Percentiles rank a stretch among this genome's conserved stretches.
phyloP scores from a whole-genome alignment of 2,329 filamentous ascomycete species.

The Talaromyces funiculosus region DNA sequence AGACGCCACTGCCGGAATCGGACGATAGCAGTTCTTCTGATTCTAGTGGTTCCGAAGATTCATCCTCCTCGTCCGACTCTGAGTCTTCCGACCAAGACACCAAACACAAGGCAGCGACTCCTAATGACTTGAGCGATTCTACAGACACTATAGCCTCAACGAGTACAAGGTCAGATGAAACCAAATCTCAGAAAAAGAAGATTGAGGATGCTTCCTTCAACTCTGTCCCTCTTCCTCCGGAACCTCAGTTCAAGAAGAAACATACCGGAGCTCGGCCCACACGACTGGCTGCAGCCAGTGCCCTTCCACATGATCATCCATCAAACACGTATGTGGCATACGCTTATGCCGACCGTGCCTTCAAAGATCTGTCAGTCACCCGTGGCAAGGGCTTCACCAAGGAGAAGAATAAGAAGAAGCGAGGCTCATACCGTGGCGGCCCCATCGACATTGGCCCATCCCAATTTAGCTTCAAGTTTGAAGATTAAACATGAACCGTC shows the following conservation, averaged over 20 bases:
- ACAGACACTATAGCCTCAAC: constrained; percentile 10
- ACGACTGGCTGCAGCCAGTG: constrained; percentile 71
- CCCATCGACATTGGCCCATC: constrained; percentile 74
- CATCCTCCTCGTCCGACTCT: constrained; percentile 17
- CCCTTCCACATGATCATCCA: constrained; percentile 61
- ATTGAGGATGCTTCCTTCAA: constrained; percentile 20
- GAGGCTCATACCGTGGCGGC: constrained; percentile 84
- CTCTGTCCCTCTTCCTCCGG: constrained; percentile 18
- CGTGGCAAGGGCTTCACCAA: constrained; percentile 97
- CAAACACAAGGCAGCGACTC: constrained; percentile 13
- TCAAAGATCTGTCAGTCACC: constrained; percentile 81
- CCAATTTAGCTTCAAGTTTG: constrained; percentile 83
- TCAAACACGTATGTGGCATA: constrained; percentile 80
- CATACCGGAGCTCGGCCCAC: constrained; percentile 53
- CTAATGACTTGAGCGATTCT: constrained; percentile 15
- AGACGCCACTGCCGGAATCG: constrained; percentile 33
- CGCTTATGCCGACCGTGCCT: constrained; percentile 82
- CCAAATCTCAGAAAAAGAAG: constrained; percentile 18
- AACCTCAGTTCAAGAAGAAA: constrained; percentile 26
- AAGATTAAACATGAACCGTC: constrained; percentile 55
- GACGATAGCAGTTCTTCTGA: constrained; percentile 20
- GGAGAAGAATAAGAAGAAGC: constrained; percentile 99
- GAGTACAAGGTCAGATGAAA: constrained; percentile 14
- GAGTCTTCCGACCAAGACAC: constrained; percentile 19
- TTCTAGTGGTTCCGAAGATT: constrained; percentile 18